Evolutionary conservation across 768 basidiomycete genomes (phyloP).

Genomic region (Naganishia kalamii): DNA sequence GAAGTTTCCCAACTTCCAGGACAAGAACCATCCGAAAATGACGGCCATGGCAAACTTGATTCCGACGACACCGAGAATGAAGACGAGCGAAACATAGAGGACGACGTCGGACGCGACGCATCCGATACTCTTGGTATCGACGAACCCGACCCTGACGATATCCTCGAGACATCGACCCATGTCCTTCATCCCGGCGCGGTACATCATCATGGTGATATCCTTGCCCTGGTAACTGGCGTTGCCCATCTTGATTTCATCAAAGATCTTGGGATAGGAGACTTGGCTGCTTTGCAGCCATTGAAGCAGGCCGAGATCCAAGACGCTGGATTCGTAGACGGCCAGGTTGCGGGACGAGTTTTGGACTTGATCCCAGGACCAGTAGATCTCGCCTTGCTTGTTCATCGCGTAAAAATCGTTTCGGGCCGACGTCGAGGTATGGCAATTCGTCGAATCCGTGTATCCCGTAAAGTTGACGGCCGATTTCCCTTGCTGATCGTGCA

Average conservation of each 20-base stretch:
- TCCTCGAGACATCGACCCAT: slow-evolving; percentile 80
- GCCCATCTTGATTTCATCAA: slow-evolving; percentile 65
- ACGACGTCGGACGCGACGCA: slow-evolving; percentile 94
- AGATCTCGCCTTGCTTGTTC: slow-evolving; percentile 71
- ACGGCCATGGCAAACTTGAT: slow-evolving; percentile 96
- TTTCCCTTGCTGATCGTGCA: slow-evolving; percentile 66
- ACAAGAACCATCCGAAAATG: slow-evolving; percentile 95
- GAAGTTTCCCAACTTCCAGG: slow-evolving; percentile 91
- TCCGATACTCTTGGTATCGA: slow-evolving; percentile 89
- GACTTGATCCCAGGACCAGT: slow-evolving; percentile 87
- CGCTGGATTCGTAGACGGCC: slow-evolving; percentile 84
- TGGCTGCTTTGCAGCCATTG: slow-evolving; percentile 74
- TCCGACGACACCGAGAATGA: slow-evolving; percentile 93
- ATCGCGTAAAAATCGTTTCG: slow-evolving; percentile 54
- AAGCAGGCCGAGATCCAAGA: slow-evolving; percentile 82
- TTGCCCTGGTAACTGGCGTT: slow-evolving; percentile 70
- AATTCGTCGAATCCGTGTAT: slow-evolving; percentile 62
- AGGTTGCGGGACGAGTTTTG: slow-evolving; percentile 63
- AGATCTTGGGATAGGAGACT: slow-evolving; percentile 74
- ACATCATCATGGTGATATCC: slow-evolving; percentile 80
- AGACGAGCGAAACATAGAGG: slow-evolving; percentile 86
- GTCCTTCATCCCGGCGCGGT: slow-evolving; percentile 62
- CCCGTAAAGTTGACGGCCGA: slow-evolving; percentile 61
- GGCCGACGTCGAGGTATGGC: slow-evolving; percentile 61
- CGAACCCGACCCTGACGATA: slow-evolving; percentile 78